Base-by-base conservation (phyloP, 768 basidiomycete species). In the Tulasnella calospora region DNA sequence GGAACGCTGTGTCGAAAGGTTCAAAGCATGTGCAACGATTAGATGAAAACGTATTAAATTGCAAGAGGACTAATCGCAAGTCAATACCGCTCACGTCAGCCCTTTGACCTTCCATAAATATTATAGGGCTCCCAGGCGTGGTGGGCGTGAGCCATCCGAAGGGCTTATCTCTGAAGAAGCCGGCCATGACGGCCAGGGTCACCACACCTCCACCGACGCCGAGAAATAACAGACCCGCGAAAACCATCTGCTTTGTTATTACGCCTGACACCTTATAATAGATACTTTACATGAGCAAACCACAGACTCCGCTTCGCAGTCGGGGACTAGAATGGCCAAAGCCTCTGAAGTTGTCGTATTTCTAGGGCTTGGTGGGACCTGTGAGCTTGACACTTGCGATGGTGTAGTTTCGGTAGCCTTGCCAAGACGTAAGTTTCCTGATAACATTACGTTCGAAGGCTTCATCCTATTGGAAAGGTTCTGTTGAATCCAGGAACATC, bases 281-380 rank as follows among this genome's bases (percentile, higher is more conserved):
- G 91, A 86, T 27, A 98, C 86, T 38, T 96, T 88, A 83, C 94
- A 96, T 0, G 93, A 90, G 36, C 98, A 87, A 83, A 98, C 98
- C 10, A 94, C 93, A 35, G 97, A 78, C 84, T 99, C 97, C 85
- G n/a, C n/a, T 99, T 98, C 0, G 96, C 96, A 44, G 96, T 84
- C 0, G 97, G 97, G 4, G 89, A 96, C 95, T 96, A 79, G 41
- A 7, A 17, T 30, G 41, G 33, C 13, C n/a, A 9, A 67, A n/a
- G 33, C 23, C 27, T 23, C 21, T 19, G 36, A 69, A 23, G 38
- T 38, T 67, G 40, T n/a, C 15, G 7, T 13, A 8, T 8, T 69
- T 9, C 0, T 12, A n/a, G 79, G 12, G 21, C 36, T 19, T 15
- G 13, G 1, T 30, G 40, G 8, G 36, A 46, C 44, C 13, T 1